Evolutionary conservation across 148 eudicot species (phyloP), one percentile per base, ranked within the genome.

Genomic region (Fallopia convolvulus): DNA sequence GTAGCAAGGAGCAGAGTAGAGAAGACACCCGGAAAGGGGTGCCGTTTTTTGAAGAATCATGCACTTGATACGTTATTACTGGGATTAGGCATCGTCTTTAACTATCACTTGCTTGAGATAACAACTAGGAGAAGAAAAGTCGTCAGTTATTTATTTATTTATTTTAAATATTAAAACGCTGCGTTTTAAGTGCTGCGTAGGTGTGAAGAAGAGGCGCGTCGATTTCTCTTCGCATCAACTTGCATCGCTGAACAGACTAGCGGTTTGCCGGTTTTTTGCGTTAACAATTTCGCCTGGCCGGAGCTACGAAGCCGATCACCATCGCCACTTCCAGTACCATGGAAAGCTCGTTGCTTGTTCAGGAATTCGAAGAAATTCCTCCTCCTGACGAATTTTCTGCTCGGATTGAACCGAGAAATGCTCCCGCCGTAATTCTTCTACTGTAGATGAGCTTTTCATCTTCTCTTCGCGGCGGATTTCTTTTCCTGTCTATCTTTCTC

Each of bases 391-490:
- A 87, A 23, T 94, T 92, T 30, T 78, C 84, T 21, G 86, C 86
- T 55, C 86, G 70, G 61, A 87, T 91, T 65, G 97, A 91, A 79
- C 81, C 89, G 3, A 81, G 65, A 74, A 91, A 93, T 40, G 82
- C 89, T 70, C 97, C 98, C 65, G 85, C 87, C 36, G 98, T 91
- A 87, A 82, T 12, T 75, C 52, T 6, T 36, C 7, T 0, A 41
- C 12, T 14, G 40, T 10, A 17, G 49, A 5, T 8, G 44, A 8
- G 13, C 3, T 13, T 9, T 63, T 26, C n/a, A 36, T 75, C 12
- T 3, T 76, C 39, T 68, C 17, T n/a, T 55, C 26, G 26, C 20
- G 48, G 73, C 20, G 42, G 23, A 14, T 46, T 73, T 74, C 41
- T 2, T 40, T 12, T 42, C 4, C 52, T 33, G 1, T 48, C 78